Base-by-base conservation (phyloP, 129 eudicot genomes). In the Arctium minus region DNA sequence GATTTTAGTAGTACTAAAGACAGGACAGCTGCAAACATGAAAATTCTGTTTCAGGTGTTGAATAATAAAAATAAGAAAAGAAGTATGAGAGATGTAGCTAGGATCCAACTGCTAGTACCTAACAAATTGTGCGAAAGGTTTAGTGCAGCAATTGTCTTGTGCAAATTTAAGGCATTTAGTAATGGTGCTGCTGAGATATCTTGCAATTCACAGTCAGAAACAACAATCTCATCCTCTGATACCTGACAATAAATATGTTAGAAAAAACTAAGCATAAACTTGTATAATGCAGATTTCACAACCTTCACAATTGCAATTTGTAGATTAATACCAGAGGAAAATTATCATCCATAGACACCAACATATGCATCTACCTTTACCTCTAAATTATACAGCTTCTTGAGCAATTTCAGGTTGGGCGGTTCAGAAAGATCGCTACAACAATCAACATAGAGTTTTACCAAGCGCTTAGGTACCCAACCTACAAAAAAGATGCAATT, bases 201-300 rank as follows among this genome's bases (percentile, higher is more conserved):
- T 85, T 90, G 96, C 76, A 96, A 83, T 85, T 87, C 94, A 83
- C 99, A 96, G 73, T 83, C 92, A 44, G 99, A 90, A 36, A 90
- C 97, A 39, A 89, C 79, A 75, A 96, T 87, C 86, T 93, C 98
- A 90, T 93, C 99, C 88, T 92, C 99, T n/a, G 99, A 90, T 70
- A 91, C 94, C 99, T 96, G 87, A 78, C 64, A 76, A 78, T 22
- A 67, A 78, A 79, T 69, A 78, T 48, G 37, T 65, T 74, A 18
- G 15, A 50, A 31, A 67, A 15, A 85, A 73, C 27, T 8, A 76
- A 32, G 8, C 11, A 79, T 74, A 53, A 7, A 46, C 27, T 65
- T 71, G 33, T 62, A 70, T 4, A 39, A 48, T 33, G 13, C 53
- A 27, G 29, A 65, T 56, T 35, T 64, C 17, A 27, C 7, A 73